These are phyloP conservation scores for Pyrus communis DNA, from an alignment of 306 rosid genomes.

Conservation along the genomic window DNA sequence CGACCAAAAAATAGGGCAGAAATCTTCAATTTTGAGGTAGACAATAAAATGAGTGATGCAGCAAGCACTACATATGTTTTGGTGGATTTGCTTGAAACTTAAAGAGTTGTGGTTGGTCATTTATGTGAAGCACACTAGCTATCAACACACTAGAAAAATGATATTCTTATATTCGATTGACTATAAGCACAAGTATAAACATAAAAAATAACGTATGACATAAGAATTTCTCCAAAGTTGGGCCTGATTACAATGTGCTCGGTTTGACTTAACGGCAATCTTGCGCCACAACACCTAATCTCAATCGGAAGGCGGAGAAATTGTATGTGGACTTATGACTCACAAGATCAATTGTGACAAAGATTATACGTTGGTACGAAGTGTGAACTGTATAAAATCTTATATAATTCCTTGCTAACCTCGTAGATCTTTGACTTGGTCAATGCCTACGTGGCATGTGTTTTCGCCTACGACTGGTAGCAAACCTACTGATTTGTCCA, in stretches of 20 bases:
- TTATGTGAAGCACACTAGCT: no score
- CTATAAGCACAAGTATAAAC: no score
- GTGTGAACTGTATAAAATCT: not conserved
- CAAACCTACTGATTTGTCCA: not conserved
- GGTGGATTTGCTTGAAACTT: conserved; percentile 9
- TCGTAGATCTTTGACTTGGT: not conserved
- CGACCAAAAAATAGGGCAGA: no score
- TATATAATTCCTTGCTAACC: not conserved
- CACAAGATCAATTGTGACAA: no score
- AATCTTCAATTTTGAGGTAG: not conserved
- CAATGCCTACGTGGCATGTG: not conserved
- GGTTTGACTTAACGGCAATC: not conserved
- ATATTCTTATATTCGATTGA: not conserved
- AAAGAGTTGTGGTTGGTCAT: not conserved
- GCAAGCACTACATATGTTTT: not conserved
- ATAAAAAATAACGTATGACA: no score
- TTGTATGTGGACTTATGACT: not conserved
- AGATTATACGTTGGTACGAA: not conserved
- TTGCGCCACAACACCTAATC: not conserved
- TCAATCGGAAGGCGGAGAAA: not conserved
- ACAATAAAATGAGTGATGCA: not conserved
- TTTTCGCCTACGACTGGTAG: not conserved
- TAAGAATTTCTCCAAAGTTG: no score
- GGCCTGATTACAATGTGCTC: no score
- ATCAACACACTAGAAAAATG: no score